Percentiles rank a stretch among this genome's conserved stretches.
phyloP scores from a whole-genome alignment of 2,329 filamentous ascomycete species.

The Cercospora berteroae region DNA sequence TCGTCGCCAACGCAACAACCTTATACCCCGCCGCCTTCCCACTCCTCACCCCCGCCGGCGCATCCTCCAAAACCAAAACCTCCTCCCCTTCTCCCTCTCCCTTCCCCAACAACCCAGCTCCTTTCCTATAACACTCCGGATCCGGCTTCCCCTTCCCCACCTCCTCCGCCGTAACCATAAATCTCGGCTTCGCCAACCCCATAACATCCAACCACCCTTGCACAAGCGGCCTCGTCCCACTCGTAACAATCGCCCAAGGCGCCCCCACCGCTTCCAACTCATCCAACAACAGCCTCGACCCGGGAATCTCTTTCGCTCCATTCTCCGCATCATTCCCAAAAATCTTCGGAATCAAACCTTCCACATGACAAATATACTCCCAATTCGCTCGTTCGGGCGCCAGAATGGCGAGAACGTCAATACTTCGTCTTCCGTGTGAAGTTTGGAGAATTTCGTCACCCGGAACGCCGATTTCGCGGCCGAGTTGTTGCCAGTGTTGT shows the following conservation, averaged over 20 bases:
- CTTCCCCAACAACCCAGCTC: slow-evolving; percentile 44
- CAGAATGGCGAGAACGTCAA: slow-evolving; percentile 78
- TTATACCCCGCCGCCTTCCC: slow-evolving; percentile 84
- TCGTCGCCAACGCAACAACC: slow-evolving; percentile 81
- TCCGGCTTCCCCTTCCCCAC: slow-evolving; percentile 52
- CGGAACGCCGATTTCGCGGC: slow-evolving; percentile 77
- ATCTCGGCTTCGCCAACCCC: slow-evolving; percentile 47
- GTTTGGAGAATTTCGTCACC: slow-evolving; percentile 79
- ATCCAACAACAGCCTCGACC: slow-evolving; percentile 49
- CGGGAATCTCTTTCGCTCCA: slow-evolving; percentile 76
- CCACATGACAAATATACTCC: slow-evolving; percentile 82
- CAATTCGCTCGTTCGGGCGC: slow-evolving; percentile 83
- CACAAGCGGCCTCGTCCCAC: slow-evolving; percentile 49
- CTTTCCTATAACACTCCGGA: slow-evolving; percentile 50
- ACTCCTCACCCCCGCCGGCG: slow-evolving; percentile 77
- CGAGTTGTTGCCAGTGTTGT: slow-evolving; percentile 76
- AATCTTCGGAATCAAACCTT: slow-evolving; percentile 71
- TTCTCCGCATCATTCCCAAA: slow-evolving; percentile 74
- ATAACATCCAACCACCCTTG: slow-evolving; percentile 52
- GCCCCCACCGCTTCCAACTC: slow-evolving; percentile 45
- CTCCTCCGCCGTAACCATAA: slow-evolving; percentile 52
- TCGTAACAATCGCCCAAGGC: slow-evolving; percentile 78
- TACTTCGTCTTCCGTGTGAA: slow-evolving; percentile 85
- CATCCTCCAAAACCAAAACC: slow-evolving; percentile 83
- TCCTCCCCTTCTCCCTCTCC: slow-evolving; percentile 9